A percentile compares a stretch with the other conserved stretches of the same genome.
These are phyloP conservation scores for Dipodascopsis uninucleata DNA, from an alignment of 805 yeast species.

Conservation along the genomic window DNA sequence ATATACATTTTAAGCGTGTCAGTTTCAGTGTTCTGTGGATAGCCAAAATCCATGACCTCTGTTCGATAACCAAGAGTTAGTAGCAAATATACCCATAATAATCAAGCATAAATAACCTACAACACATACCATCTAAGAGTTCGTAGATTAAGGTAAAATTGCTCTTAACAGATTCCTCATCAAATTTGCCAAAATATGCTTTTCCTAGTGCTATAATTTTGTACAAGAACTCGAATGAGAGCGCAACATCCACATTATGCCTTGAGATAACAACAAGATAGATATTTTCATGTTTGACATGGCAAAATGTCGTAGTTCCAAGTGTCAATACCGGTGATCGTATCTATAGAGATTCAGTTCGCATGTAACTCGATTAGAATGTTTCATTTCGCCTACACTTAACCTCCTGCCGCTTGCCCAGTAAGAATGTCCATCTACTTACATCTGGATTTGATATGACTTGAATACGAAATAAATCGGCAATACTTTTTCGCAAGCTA, in stretches of 20 bases:
- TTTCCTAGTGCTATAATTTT: constrained; percentile 54
- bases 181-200: constrained; percentile 41
- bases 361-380: neutral
- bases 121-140: constrained; percentile 48
- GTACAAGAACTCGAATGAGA: constrained; percentile 74
- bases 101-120: neutral
- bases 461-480: constrained; percentile 89
- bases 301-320: constrained; percentile 89
- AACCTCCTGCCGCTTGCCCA: too few relatives aligned
- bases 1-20: constrained; percentile 41
- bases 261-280: constrained; percentile 90
- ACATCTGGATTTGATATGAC: constrained; percentile 66
- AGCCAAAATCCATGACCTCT: constrained; percentile 73
- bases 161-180: constrained; percentile 53
- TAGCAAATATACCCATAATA: neutral
- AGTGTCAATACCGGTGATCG: constrained; percentile 74
- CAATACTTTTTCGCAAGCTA: constrained; percentile 69
- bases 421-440: too few relatives aligned
- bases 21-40: constrained; percentile 62
- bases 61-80: neutral
- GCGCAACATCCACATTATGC: constrained; percentile 78
- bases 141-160: constrained; percentile 72
- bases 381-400: too few relatives aligned
- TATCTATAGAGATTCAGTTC: constrained; percentile 31
- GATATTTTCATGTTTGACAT: constrained; percentile 56